A percentile compares a stretch with the other conserved stretches of the same genome.
These are phyloP conservation scores for Bipolaris victoriae DNA, from an alignment of 2,329 filamentous ascomycete species.

Conservation along the genomic window DNA sequence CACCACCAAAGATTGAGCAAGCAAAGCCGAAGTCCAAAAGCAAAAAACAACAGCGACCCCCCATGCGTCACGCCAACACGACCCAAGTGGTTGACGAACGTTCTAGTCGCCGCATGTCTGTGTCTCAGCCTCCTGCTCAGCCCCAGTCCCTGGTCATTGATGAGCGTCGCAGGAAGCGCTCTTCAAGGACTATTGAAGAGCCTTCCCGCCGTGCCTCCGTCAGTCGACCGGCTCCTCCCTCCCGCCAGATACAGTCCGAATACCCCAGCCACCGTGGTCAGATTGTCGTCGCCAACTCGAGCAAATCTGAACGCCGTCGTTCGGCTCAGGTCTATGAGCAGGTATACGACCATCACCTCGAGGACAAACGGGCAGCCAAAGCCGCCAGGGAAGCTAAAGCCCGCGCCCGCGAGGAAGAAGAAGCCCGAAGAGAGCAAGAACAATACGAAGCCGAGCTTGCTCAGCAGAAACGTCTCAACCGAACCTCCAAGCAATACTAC, in stretches of 20 bases:
- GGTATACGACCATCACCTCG: constrained; percentile 18
- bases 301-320: constrained; percentile 32
- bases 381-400: constrained; percentile 5
- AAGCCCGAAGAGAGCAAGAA: background rate
- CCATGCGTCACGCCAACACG: constrained; percentile 35
- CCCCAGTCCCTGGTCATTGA: constrained; percentile 24
- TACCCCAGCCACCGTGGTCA: constrained; percentile 33
- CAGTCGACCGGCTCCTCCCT: constrained; percentile 44
- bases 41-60: constrained; percentile 27
- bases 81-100: constrained; percentile 26
- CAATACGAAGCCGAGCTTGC: constrained; percentile 4
- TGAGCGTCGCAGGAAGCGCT: constrained; percentile 20
- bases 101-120: constrained; percentile 15
- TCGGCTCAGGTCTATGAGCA: constrained; percentile 39
- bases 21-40: constrained; percentile 14
- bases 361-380: background rate
- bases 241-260: constrained; percentile 42
- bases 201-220: constrained; percentile 28
- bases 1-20: constrained; percentile 27
- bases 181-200: constrained; percentile 26
- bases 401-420: constrained; percentile 5
- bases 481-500: constrained; percentile 23
- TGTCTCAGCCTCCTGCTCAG: background rate
- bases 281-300: constrained; percentile 36
- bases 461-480: constrained; percentile 23